These are phyloP conservation scores for Schizophyllum amplum DNA, from an alignment of 1,284 basidiomycete genomes.

Conservation along the genomic window DNA sequence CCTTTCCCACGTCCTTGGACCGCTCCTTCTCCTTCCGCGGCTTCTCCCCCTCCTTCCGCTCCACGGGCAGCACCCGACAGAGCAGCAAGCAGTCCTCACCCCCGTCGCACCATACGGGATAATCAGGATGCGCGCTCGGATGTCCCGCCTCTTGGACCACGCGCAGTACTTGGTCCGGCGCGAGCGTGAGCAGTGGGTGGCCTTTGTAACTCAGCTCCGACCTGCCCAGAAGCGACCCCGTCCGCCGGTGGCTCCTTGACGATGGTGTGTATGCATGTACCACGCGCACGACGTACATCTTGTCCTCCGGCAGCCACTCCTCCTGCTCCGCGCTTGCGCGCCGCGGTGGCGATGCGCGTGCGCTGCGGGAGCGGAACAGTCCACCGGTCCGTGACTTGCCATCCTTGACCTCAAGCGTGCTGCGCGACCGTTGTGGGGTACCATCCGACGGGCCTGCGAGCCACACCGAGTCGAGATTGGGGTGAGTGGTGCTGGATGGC, in stretches of 20 bases:
- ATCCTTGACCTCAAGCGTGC: neutral
- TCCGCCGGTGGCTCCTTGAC: neutral
- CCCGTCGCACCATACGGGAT: constrained; percentile 71
- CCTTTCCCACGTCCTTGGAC: constrained; percentile 38
- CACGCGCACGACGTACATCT: constrained; percentile 56
- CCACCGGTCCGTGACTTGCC: neutral
- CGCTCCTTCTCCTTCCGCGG: neutral
- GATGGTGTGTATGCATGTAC: constrained; percentile 63
- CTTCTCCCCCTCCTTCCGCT: neutral
- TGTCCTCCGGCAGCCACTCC: constrained; percentile 32
- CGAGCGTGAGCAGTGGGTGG: constrained; percentile 64
- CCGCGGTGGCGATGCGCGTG: constrained; percentile 20
- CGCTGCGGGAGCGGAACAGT: constrained; percentile 21
- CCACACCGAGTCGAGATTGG: neutral
- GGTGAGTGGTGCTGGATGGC: neutral
- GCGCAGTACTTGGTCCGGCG: constrained; percentile 50
- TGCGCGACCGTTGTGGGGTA: neutral
- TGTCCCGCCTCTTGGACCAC: constrained; percentile 71
- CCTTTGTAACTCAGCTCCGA: constrained; percentile 55
- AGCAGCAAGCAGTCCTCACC: constrained; percentile 74
- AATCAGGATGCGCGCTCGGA: constrained; percentile 56
- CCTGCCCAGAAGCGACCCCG: neutral
- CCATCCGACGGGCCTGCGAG: neutral
- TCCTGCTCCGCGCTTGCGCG: neutral
- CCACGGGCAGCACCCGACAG: constrained; percentile 24